phyloP scores from a whole-genome alignment of 371 early-diverging fungal genomes.

The Actinomortierella ambigua region DNA sequence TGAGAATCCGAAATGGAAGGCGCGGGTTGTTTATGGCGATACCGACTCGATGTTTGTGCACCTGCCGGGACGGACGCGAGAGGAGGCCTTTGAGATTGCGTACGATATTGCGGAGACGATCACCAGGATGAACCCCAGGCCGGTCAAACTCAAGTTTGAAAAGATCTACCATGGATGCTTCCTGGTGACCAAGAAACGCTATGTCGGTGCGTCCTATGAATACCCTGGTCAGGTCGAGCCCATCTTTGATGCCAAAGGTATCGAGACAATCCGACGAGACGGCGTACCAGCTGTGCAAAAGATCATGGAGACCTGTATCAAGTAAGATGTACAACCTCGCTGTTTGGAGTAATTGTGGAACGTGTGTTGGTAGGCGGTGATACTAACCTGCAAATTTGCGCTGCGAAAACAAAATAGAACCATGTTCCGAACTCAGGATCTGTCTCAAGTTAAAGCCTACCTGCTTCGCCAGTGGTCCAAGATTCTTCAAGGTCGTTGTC shows the following conservation, averaged over 20 bases:
- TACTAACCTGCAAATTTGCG: no score
- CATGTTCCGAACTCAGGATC: conserved; percentile 78
- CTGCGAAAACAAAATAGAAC: conserved; percentile 49
- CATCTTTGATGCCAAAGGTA: conserved; percentile 92
- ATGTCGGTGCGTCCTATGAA: conserved; percentile 87
- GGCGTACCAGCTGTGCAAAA: conserved; percentile 80
- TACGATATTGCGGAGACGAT: conserved; percentile 77
- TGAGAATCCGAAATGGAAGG: conserved; percentile 69
- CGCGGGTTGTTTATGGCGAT: conserved; percentile 89
- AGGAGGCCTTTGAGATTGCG: conserved; percentile 80
- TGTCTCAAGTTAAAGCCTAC: conserved; percentile 79
- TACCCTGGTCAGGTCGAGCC: conserved; percentile 60
- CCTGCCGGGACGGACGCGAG: conserved; percentile 68
- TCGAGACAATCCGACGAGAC: conserved; percentile 91
- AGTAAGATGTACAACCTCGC: conserved; percentile 52
- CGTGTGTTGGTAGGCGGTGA: no score
- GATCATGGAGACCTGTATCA: conserved; percentile 74
- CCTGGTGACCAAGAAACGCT: conserved; percentile 88
- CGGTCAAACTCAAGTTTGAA: conserved; percentile 90
- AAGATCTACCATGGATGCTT: conserved; percentile 91
- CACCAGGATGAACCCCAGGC: conserved; percentile 73
- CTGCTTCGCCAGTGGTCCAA: conserved; percentile 72
- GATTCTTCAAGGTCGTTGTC: conserved; percentile 69
- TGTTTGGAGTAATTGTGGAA: background rate
- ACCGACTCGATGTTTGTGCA: conserved; percentile 90